A percentile compares a stretch with the other conserved stretches of the same genome.
Conservation (phyloP, 257 asterid genomes). For the Nicotiana attenuata region DNA sequence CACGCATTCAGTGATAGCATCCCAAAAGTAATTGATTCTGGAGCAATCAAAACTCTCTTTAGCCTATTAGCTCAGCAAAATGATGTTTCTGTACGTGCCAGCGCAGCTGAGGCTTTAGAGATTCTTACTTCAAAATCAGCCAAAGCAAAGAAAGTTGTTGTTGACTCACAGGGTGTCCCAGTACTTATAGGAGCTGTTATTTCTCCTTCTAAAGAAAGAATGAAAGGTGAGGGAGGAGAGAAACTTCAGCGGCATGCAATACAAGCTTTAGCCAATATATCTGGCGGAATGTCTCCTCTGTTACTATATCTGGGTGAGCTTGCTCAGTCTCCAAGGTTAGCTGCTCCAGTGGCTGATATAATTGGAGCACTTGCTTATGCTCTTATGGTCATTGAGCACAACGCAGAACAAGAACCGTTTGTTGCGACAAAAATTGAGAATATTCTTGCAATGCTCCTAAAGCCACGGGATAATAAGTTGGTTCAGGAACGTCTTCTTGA, state of each 20-base stretch:
- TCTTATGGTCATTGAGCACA: conserved; percentile 53
- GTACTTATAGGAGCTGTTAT: conserved; percentile 68
- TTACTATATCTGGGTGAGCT: conserved; percentile 76
- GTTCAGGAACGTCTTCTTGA: conserved; percentile 84
- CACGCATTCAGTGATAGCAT: conserved; percentile 56
- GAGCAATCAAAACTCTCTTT: conserved; percentile 58
- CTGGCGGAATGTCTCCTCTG: conserved; percentile 63
- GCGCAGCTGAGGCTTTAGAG: conserved; percentile 82
- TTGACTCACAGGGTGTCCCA: conserved; percentile 60
- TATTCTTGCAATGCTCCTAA: conserved; percentile 58
- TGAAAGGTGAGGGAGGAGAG: conserved; percentile 63
- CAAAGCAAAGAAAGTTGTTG: conserved; percentile 48
- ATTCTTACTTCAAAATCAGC: conserved; percentile 60
- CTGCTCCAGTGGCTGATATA: conserved; percentile 88
- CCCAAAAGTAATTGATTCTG: conserved; percentile 59
- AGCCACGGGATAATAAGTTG: conserved; percentile 77
- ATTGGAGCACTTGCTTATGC: conserved; percentile 86
- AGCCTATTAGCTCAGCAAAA: conserved; percentile 52
- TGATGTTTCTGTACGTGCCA: conserved; percentile 65
- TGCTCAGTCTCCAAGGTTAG: conserved; percentile 72
- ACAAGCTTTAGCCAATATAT: conserved; percentile 63
- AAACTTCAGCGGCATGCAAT: conserved; percentile 67
- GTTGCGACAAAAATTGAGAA: conserved; percentile 49
- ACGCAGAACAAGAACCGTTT: conserved; percentile 41
- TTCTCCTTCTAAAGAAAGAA: conserved; percentile 79